Base-by-base conservation (phyloP, 1,284 basidiomycete species). In the Leccinum griseonigrum region DNA sequence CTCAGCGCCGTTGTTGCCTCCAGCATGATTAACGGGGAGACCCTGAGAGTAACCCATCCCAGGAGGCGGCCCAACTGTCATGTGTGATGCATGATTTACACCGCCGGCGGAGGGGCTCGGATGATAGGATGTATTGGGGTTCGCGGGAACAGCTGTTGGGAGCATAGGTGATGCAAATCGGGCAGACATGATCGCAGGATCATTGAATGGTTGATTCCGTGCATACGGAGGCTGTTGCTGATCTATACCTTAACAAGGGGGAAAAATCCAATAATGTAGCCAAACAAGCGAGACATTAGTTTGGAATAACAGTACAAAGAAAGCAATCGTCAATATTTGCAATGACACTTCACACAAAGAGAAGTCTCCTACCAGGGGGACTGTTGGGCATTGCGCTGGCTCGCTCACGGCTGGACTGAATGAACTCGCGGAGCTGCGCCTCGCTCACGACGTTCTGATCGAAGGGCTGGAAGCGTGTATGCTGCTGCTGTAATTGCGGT, bases 171-270 rank as follows among this genome's bases (percentile, higher is more conserved):
- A 77, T 8, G 80, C 77, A 71, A 90, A 81, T 64, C 85, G 82
- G 34, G 87, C 88, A 52, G 90, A 88, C 89, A 92, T 91, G 61
- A 92, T 92, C 16, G 91, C 90, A 56, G 91, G 90, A 69, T 92
- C 90, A 65, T 78, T 81, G 74, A 91, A 92, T 36, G 81, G 81
- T 60, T 81, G 80, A 58, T 67, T 70, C 51, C 74, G 65, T 63
- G 73, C 66, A 64, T 78, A 79, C 54, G 75, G 75, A 67, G 76
- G 70, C 62, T 75, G 71, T 64, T 77, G 76, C 74, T 70, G 67
- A 62, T 76, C 75, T 67, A 67, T 63, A 70, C 70, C 70, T 64
- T 68, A 69, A 51, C 52, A 51, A 48, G 56, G 51, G 61, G 63
- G 61, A 56, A 61, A 64, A 56, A 50, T 62, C 53, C 60, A 52